These are phyloP conservation scores for Melanomma pulvis-pyrius DNA, from an alignment of 495 filamentous ascomycete genomes.

Conservation along the genomic window DNA sequence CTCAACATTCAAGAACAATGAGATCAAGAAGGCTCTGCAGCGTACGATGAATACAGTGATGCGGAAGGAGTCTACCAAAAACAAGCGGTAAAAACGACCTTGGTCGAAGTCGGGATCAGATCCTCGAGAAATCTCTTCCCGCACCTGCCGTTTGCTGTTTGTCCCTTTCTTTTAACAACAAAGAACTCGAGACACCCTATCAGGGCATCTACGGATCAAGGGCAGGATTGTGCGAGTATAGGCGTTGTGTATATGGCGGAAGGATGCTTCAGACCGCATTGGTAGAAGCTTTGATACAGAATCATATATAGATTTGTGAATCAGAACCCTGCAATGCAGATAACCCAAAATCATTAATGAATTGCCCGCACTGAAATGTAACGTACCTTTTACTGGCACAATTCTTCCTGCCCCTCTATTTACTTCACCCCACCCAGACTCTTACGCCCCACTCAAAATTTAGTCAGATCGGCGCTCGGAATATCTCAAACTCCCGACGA, in stretches of 20 bases:
- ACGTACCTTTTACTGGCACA: no score
- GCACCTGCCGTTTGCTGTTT: neutral
- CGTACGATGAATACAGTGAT: constrained; percentile 73
- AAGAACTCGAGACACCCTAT: neutral
- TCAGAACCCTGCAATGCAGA: neutral
- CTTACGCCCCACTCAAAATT: neutral
- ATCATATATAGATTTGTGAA: neutral
- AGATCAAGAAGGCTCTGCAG: constrained; percentile 76
- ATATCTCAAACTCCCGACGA: neutral
- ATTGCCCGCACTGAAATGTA: no score
- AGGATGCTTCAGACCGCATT: neutral
- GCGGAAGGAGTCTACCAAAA: constrained; percentile 58
- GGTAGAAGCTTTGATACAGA: neutral
- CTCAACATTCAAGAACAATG: constrained; percentile 78
- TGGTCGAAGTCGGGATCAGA: neutral
- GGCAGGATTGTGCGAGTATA: no score
- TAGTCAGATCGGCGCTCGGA: neutral
- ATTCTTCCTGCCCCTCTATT: neutral
- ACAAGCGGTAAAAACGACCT: neutral
- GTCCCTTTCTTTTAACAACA: neutral
- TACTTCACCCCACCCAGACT: neutral
- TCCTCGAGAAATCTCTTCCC: neutral
- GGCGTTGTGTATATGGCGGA: no score
- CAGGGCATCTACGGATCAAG: neutral
- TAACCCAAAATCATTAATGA: no score